A percentile compares a stretch with the other conserved stretches of the same genome.
Evolutionary conservation across 495 filamentous ascomycete genomes (phyloP).

Genomic region (Aspergillus kassunensis): DNA sequence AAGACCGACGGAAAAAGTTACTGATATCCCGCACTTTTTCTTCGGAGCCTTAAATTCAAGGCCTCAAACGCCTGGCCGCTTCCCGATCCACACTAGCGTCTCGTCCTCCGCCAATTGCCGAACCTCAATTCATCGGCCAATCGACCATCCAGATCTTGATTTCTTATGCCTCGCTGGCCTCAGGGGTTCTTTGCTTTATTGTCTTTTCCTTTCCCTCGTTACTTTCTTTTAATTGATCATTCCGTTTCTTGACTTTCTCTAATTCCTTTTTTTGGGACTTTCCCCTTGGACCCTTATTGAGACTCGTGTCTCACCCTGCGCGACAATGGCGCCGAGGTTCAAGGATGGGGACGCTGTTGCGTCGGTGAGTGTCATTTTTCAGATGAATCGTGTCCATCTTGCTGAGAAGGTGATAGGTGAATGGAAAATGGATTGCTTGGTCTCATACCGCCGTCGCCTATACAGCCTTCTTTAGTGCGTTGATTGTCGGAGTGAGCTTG

Average conservation of each 20-base stretch:
- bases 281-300: conserved; percentile 12
- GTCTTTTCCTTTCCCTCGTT: conserved; percentile 20
- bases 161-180: conserved; percentile 20
- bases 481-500: conserved; percentile 76
- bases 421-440: conserved; percentile 90
- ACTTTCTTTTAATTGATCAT: conserved; percentile 10
- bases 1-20: conserved; percentile 31
- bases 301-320: conserved; percentile 22
- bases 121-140: conserved; percentile 9
- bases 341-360: conserved; percentile 86
- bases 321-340: conserved; percentile 72
- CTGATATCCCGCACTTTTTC: conserved; percentile 35
- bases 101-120: conserved; percentile 18
- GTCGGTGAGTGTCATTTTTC: conserved; percentile 47
- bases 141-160: background rate
- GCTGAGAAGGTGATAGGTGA: conserved; percentile 48
- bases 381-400: conserved; percentile 4
- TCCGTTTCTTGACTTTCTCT: conserved; percentile 37
- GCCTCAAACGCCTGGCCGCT: conserved; percentile 15
- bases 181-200: conserved; percentile 30
- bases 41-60: background rate
- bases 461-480: conserved; percentile 84
- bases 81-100: conserved; percentile 16
- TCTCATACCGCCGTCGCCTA: conserved; percentile 82
- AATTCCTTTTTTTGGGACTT: conserved; percentile 25